Base-by-base conservation (phyloP, 805 yeast species). In the Komagataella mondaviorum region DNA sequence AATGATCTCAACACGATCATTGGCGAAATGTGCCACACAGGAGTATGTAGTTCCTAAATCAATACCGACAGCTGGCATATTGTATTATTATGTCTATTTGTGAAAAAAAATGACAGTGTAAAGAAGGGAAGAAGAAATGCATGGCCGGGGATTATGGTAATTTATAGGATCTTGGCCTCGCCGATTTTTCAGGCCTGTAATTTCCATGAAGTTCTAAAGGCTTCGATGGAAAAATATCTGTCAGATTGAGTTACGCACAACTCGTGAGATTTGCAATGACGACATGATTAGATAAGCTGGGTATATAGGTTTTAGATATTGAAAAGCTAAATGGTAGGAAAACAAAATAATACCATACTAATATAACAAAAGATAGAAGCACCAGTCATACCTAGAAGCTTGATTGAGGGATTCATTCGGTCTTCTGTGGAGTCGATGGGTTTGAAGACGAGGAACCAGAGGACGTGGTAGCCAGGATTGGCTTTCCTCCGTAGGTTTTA, bases 1-100 rank as follows among this genome's bases (percentile, higher is more conserved):
- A 67, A 89, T 86, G 70, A 89, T 90, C 73, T 90, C 97, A 51
- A 90, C 97, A 67, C 86, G 78, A 60, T 91, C 95, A 66, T 86
- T 86, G 63, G 88, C 77, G 77, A 88, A 88, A 66, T 88, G 95
- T 62, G 96, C 96, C 56, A 89, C 96, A 81, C 96, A 89, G 50
- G 96, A 88, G 76, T 88, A 88, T 54, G 96, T 88, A 54, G 90
- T 83, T 73, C 90, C 90, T 71, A 83, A 80, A 73, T 83, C 90
- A 65, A 83, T 83, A 71, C 90, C 88, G 56, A 83, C 71, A 56
- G 80, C 78, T 63, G 74, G 45, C 76, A 63, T 78, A 75, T 74
- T 45, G 55, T 63, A n/a, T 8, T 48, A 22, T 44, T 30, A 43
- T 14, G 47, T 47, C 39, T 30, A 47, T 36, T 24, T 47, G 36